Base-by-base conservation (phyloP, 2,329 filamentous ascomycete species). In the Hirsutella rhossiliensis region DNA sequence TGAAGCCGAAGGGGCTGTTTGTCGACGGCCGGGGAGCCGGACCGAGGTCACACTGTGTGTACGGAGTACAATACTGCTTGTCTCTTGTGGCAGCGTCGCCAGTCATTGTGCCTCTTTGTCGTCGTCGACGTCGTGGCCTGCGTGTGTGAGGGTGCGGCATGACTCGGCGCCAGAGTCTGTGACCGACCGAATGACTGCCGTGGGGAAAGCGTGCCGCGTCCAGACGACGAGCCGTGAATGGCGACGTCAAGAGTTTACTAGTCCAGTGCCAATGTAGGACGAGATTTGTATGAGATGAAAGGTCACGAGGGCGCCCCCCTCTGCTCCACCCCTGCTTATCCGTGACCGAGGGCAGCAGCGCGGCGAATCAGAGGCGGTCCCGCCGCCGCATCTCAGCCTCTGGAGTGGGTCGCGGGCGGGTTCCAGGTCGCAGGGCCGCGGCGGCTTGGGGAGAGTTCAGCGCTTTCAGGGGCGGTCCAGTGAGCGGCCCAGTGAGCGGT, bases 1-100 rank as follows among this genome's bases (percentile, higher is more conserved):
- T 67, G 58, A 48, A 18, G 29, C 20, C 13, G n/a, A n/a, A 38
- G n/a, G n/a, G n/a, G n/a, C 12, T 15, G 34, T 11, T 17, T 37
- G 34, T n/a, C 6, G 8, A 11, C 13, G 5, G 7, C 17, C 32
- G 32, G 15, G 32, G n/a, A n/a, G n/a, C n/a, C n/a, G n/a, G n/a
- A n/a, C n/a, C n/a, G n/a, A n/a, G n/a, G n/a, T n/a, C n/a, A n/a
- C n/a, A n/a, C n/a, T n/a, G n/a, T n/a, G n/a, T n/a, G n/a, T n/a
- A n/a, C n/a, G n/a, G n/a, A n/a, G n/a, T n/a, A n/a, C n/a, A n/a
- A n/a, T n/a, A n/a, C n/a, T n/a, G n/a, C n/a, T n/a, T n/a, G n/a
- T n/a, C n/a, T n/a, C n/a, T n/a, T n/a, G n/a, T n/a, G n/a, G n/a
- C n/a, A n/a, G n/a, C n/a, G n/a, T n/a, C n/a, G n/a, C n/a, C n/a